Percentiles rank a stretch among this genome's conserved stretches.
Evolutionary conservation across 257 asterid genomes (phyloP).

Genomic region (Nicotiana noctiflora): DNA sequence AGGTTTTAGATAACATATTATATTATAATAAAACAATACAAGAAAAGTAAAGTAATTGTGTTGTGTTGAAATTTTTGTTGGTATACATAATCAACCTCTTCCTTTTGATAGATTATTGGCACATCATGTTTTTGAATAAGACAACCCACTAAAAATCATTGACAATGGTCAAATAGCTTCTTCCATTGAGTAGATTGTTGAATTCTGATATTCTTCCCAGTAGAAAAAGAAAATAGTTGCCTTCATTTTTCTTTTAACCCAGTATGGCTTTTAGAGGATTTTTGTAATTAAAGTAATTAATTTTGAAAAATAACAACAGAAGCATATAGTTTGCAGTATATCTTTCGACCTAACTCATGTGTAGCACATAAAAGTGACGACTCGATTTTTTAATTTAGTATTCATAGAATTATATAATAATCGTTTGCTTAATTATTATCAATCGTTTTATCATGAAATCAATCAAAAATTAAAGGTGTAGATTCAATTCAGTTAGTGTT

Average conservation of each 20-base stretch:
- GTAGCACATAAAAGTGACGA: not conserved
- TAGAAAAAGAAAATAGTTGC: not conserved
- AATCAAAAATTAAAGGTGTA: too few relatives aligned
- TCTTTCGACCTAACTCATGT: not conserved
- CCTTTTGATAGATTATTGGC: conserved; percentile 48
- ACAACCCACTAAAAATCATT: conserved; percentile 18
- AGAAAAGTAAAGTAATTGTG: conserved; percentile 35
- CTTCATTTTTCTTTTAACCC: not conserved
- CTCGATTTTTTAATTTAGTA: not conserved
- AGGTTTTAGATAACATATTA: conserved; percentile 21
- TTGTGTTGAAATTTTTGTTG: conserved; percentile 26
- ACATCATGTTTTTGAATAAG: conserved; percentile 39
- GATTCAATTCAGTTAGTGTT: not conserved
- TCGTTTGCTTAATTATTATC: too few relatives aligned
- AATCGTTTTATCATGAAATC: too few relatives aligned
- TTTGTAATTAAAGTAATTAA: not conserved
- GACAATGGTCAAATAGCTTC: conserved; percentile 19
- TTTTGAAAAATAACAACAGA: not conserved
- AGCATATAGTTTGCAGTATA: not conserved
- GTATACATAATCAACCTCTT: conserved; percentile 6
- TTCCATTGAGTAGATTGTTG: not conserved
- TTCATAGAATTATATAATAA: too few relatives aligned
- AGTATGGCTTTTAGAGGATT: not conserved
- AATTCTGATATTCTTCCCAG: not conserved
- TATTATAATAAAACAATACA: conserved; percentile 3